Evolutionary conservation across 2,329 filamentous ascomycete species (phyloP).

Genomic region (Geosmithia putterillii): DNA sequence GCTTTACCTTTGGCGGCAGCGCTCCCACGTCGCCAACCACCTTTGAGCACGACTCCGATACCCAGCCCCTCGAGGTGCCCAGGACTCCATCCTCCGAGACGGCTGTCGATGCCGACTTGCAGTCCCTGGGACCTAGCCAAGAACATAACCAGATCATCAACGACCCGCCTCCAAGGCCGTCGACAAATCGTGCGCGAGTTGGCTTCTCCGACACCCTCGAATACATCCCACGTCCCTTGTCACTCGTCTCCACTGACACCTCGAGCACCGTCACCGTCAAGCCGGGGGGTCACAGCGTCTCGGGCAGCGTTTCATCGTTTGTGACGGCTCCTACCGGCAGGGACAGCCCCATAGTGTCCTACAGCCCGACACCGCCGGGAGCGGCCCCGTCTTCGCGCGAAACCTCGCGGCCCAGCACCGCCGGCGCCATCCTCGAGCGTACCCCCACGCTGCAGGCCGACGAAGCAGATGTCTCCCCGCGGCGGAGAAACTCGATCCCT

Average conservation of each 20-base stretch:
- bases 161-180: slow-evolving; percentile 7
- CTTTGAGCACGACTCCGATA: slow-evolving; percentile 15
- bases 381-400: neutral
- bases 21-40: slow-evolving; percentile 50
- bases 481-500: slow-evolving; percentile 48
- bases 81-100: neutral
- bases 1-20: slow-evolving; percentile 33
- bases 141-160: neutral
- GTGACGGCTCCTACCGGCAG: slow-evolving; percentile 42
- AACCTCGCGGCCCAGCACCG: slow-evolving; percentile 50
- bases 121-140: neutral
- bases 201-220: slow-evolving; percentile 78
- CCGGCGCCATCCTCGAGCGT: slow-evolving; percentile 55
- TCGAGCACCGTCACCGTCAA: slow-evolving; percentile 63
- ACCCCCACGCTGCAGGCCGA: slow-evolving; percentile 8
- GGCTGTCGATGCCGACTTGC: neutral
- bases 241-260: slow-evolving; percentile 73
- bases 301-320: slow-evolving; percentile 70
- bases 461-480: slow-evolving; percentile 19
- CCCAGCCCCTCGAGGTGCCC: neutral
- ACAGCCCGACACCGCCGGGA: slow-evolving; percentile 21
- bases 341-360: slow-evolving; percentile 23
- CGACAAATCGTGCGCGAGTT: slow-evolving; percentile 49
- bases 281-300: slow-evolving; percentile 59
- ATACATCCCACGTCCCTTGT: slow-evolving; percentile 72